Evolutionary conservation across 306 rosid species (phyloP), one percentile per base, ranked within the genome.

Genomic region (Mimosa pudica): DNA sequence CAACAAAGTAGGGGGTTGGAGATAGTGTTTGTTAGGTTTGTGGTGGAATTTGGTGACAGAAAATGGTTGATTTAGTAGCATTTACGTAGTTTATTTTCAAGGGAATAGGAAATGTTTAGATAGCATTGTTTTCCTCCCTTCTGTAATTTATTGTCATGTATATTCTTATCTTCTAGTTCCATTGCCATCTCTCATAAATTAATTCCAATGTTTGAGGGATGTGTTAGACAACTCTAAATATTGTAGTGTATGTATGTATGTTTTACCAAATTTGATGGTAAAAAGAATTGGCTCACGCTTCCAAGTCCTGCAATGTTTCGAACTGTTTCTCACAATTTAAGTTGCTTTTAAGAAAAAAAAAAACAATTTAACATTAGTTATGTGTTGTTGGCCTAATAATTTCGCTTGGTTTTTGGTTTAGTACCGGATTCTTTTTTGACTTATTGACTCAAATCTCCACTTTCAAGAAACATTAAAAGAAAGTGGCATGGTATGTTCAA

Each of bases 1-100:
- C 76, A 14, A 6, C 46, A 84, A 49, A 60, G 72, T 80, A 78
- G 89, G 89, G 83, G 92, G 94, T 84, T 88, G 96, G 90, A 84
- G 81, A 82, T 73, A 82, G 82, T 81, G 82, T 80, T 81, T 79
- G 76, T 7, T 84, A 46, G 91, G 91, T 86, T 76, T 82, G 85
- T 89, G 84, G 79, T 54, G 84, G 86, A 75, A 71, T 38, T 74
- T 72, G 82, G 84, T 83, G 87, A 87, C 81, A 48, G 80, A 78
- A 10, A 75, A 81, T 83, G 77, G 78, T 84, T 47, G 82, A 79
- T 70, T 81, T 81, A 52, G 75, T 90, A 86, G 84, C 86, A 86
- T 75, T 83, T 78, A 77, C 73, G 60, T 80, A 83, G 84, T 47
- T 86, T 88, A 75, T 80, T 7, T 55, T 55, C 77, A 80, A 70